Evolutionary conservation across 805 yeast species (phyloP), one percentile per base, ranked within the genome.

Genomic region (Metschnikowia kofuensis): DNA sequence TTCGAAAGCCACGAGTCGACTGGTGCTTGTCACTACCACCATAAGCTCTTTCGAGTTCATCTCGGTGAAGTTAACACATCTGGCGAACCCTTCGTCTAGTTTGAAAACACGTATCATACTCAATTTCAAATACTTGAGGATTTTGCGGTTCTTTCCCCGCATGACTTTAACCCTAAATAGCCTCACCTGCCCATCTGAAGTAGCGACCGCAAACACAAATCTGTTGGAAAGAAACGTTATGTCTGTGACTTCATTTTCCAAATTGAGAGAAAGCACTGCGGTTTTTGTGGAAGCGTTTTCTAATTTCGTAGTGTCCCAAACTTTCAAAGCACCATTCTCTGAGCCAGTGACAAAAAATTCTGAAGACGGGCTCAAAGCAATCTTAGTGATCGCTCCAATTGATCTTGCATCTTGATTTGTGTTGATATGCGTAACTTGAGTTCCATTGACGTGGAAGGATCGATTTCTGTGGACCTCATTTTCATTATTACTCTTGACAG

Each of bases 321-420:
- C 65, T 54, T 82, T 85, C 36, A 94, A 59, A 1, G 69, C 61
- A 0, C 97, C 96, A 29, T 78, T 77, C 42, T 83, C 86, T 7
- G 94, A 88, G 2, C 90, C 96, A 1, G 94, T 83, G 2, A 89
- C 69, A 53, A 92, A 83, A 54, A 80, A 85, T 26, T 78, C 78
- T 13, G 81, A 76, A 29, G 85, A 83, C 0, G 85, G 83, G 6
- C 87, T 76, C 0, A 80, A 77, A 1, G 75, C 79, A 8, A 89
- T 61, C 28, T 83, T 68, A 21, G 75, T 81, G n/a, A 90, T 70
- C 1, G 66, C 64, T 38, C 68, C 74, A 9, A 62, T 59, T 1
- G 54, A 52, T 7, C 54, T 56, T 2, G 81, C 44, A 0, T 80
- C 72, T n/a, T 69, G 69, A 58, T 85, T 89, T 38, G 86, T 89